These are phyloP conservation scores for Xylaria flabelliformis DNA, from an alignment of 495 filamentous ascomycete genomes.

Conservation along the genomic window DNA sequence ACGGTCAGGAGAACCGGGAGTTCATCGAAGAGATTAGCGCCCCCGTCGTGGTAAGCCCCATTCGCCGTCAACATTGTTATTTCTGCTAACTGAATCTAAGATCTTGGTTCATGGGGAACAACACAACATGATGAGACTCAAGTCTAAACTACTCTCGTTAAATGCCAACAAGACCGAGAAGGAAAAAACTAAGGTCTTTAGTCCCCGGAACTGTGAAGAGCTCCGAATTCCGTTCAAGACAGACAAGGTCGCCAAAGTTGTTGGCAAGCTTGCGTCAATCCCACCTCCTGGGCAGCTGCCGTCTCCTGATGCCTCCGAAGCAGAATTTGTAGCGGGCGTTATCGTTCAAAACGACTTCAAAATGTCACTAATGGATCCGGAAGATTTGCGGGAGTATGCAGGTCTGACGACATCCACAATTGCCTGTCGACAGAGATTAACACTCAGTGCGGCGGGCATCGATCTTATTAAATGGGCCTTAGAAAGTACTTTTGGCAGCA, in stretches of 20 bases:
- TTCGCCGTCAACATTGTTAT: not conserved
- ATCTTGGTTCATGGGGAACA: conserved; percentile 97
- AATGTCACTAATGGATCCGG: conserved; percentile 92
- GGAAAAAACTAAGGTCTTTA: conserved; percentile 86
- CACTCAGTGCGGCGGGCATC: conserved; percentile 83
- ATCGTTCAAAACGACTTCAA: conserved; percentile 97
- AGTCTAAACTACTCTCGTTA: conserved; percentile 89
- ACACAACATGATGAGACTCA: conserved; percentile 97
- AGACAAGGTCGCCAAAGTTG: conserved; percentile 96
- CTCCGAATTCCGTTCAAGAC: conserved; percentile 92
- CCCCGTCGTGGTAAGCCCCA: conserved; percentile 80
- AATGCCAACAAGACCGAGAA: conserved; percentile 80
- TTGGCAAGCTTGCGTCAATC: conserved; percentile 87
- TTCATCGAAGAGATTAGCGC: conserved; percentile 94
- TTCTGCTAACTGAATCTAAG: conserved; percentile 44
- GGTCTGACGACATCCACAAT: conserved; percentile 93
- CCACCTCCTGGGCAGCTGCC: conserved; percentile 61
- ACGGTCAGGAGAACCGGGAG: conserved; percentile 91
- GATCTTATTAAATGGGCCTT: conserved; percentile 93
- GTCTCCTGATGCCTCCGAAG: conserved; percentile 38
- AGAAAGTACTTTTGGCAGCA: conserved; percentile 87
- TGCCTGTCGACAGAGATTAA: conserved; percentile 85
- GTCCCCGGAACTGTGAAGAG: conserved; percentile 92
- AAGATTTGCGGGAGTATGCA: conserved; percentile 93
- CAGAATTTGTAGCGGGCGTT: conserved; percentile 79